Evolutionary conservation across 257 asterid genomes (phyloP), one percentile per base, ranked within the genome.

Genomic region (Nicotiana benthamiana): DNA sequence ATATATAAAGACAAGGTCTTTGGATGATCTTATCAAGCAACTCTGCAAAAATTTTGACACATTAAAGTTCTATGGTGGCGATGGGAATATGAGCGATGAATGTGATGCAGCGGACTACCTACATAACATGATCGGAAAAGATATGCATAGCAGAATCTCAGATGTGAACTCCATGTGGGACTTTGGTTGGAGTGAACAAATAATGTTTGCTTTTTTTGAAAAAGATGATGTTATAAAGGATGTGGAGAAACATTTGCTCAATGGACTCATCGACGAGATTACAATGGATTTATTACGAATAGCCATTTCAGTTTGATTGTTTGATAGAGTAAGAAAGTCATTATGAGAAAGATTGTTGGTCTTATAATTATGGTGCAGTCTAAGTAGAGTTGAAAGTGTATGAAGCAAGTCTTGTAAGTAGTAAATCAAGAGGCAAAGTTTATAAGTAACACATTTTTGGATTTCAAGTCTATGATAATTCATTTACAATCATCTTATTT

Each of bases 111-210:
- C 92, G 32, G 90, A 88, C 18, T 80, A 87, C 83, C 78, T 93
- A 27, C 76, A 84, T 65, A 81, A 77, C 56, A 92, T 91, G 95
- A 91, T 93, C 70, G 83, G 87, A 56, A 91, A 83, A 34, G 98
- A 95, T 84, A 86, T 93, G 11, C 80, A 80, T 16, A 74, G 83
- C n/a, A 76, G 67, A 61, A 75, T 79, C 13, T 85, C 97, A 9
- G 91, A 89, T 70, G 89, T 90, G 67, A 92, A 89, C 86, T 75
- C 89, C 84, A 86, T 89, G 95, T 94, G 98, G 98, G 98, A 91
- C 80, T 87, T 84, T 54, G 92, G 92, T 18, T 94, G 98, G 97
- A 85, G 83, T 81, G 78, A 72, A 7, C 78, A 48, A 72, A 82
- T 81, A 81, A 83, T 22, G 84, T 83, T 80, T n/a, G 81, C 84